Evolutionary conservation across 2,329 filamentous ascomycete genomes (phyloP).

Genomic region (Anisogramma anomala): DNA sequence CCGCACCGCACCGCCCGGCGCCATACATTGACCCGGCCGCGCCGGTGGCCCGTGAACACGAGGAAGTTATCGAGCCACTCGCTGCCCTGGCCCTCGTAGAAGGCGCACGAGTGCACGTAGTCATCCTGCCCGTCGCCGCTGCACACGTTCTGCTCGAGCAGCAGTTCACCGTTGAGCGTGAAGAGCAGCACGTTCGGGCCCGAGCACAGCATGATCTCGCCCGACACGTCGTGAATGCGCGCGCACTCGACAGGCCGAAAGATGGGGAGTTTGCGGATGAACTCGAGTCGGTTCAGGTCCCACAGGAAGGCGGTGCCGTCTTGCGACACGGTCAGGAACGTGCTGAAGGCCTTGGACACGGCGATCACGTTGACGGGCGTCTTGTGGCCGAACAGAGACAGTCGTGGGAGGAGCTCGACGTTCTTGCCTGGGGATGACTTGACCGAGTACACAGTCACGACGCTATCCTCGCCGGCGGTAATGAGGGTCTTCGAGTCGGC

Average conservation of each 20-base stretch:
- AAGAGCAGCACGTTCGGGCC: conserved; percentile 66
- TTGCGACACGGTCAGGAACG: conserved; percentile 69
- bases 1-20: conserved; percentile 37
- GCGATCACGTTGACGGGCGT: conserved; percentile 71
- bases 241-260: conserved; percentile 57
- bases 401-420: conserved; percentile 67
- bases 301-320: conserved; percentile 81
- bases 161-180: conserved; percentile 73
- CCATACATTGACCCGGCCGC: conserved; percentile 75
- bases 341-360: conserved; percentile 77
- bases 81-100: conserved; percentile 82
- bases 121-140: conserved; percentile 53
- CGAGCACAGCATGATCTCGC: conserved; percentile 77
- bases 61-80: conserved; percentile 85
- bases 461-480: conserved; percentile 85
- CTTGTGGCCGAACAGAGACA: conserved; percentile 83
- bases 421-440: conserved; percentile 49
- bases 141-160: conserved; percentile 75
- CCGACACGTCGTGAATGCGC: conserved; percentile 78
- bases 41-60: conserved; percentile 77
- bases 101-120: conserved; percentile 68
- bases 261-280: conserved; percentile 61
- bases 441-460: conserved; percentile 74
- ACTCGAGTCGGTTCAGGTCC: conserved; percentile 85
- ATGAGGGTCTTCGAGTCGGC: conserved; percentile 84